Evolutionary conservation across 2,329 filamentous ascomycete genomes (phyloP).

Genomic region (Alternaria gansuensis): DNA sequence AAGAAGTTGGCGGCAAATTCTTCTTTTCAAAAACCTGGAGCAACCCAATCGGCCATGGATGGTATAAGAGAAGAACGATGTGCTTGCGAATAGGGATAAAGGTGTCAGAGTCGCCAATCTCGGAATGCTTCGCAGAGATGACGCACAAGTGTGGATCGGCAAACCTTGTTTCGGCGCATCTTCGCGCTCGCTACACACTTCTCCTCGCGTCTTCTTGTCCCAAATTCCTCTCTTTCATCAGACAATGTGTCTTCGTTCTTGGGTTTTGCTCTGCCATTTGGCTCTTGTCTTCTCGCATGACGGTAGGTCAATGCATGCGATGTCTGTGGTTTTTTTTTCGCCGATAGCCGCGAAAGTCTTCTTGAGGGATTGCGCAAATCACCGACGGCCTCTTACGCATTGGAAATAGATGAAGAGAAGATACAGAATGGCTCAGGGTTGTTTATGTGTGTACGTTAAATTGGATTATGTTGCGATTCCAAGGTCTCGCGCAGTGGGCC

Average conservation of each 20-base stretch:
- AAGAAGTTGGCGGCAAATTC: no score
- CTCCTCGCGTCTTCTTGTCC: background rate
- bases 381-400: background rate
- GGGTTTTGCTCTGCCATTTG: background rate
- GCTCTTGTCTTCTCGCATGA: background rate
- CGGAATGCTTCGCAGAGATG: background rate
- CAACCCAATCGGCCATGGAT: background rate
- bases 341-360: background rate
- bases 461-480: background rate
- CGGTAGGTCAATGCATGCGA: background rate
- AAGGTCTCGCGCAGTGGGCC: background rate
- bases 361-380: background rate
- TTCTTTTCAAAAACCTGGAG: no score
- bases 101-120: background rate
- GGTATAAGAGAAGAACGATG: background rate
- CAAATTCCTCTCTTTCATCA: background rate
- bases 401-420: background rate
- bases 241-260: background rate
- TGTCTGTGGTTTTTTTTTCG: background rate
- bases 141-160: slow-evolving; percentile 1
- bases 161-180: background rate
- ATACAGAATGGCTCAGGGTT: background rate
- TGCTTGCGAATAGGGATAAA: background rate
- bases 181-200: background rate
- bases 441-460: background rate